Percentiles rank a stretch among this genome's conserved stretches.
These are phyloP conservation scores for Rhizopogon vulgaris DNA, from an alignment of 768 basidiomycete species.

Conservation along the genomic window DNA sequence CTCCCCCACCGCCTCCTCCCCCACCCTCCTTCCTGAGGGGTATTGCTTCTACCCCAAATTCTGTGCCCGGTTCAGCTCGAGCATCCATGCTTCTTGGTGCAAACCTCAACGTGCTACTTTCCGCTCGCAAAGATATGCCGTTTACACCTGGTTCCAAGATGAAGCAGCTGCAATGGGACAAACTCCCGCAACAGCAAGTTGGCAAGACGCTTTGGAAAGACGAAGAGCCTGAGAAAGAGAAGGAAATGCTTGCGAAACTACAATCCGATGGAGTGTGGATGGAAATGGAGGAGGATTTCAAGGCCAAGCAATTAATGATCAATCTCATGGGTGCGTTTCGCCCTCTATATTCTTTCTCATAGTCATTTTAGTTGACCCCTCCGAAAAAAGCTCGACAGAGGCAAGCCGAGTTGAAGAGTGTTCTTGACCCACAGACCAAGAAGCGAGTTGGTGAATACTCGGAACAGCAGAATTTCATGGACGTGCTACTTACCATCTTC, in stretches of 20 bases:
- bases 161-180: conserved; percentile 99
- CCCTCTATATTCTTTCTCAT: neutral
- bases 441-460: conserved; percentile 80
- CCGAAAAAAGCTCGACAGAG: conserved; percentile 60
- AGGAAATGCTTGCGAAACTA: conserved; percentile 77
- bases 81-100: conserved; percentile 55
- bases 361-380: neutral
- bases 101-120: conserved; percentile 49
- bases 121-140: conserved; percentile 77
- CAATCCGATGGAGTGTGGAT: conserved; percentile 84
- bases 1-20: conserved; percentile 33
- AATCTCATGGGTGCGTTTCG: conserved; percentile 67
- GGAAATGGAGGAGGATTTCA: conserved; percentile 98
- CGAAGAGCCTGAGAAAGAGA: conserved; percentile 58
- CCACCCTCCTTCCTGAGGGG: conserved; percentile 25
- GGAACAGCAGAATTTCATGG: neutral
- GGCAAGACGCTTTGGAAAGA: conserved; percentile 81
- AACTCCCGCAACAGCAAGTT: conserved; percentile 85
- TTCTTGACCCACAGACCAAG: conserved; percentile 85
- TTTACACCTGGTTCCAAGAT: conserved; percentile 86
- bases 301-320: conserved; percentile 90
- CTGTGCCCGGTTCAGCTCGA: conserved; percentile 44
- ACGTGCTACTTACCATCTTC: neutral
- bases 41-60: conserved; percentile 27
- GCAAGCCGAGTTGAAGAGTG: conserved; percentile 85